Percentiles rank a stretch among this genome's conserved stretches.
Conservation (phyloP, 2,329 filamentous ascomycete genomes). For the Xylogone sp. region DNA sequence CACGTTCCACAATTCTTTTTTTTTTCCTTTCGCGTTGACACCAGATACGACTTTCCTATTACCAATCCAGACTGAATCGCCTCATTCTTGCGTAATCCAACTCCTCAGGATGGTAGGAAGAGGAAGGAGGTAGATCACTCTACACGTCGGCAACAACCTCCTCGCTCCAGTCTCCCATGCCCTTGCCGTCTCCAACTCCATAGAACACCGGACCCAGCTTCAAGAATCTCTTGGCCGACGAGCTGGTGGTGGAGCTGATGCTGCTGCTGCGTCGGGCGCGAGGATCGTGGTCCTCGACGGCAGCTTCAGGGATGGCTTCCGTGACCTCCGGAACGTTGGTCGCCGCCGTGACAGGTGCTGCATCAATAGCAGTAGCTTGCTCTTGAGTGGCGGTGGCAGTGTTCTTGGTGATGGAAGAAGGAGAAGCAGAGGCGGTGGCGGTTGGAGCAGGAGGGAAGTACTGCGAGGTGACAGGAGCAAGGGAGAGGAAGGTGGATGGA, state of each 20-base stretch:
- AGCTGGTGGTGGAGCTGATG: conserved; percentile 10
- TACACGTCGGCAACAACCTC: conserved; percentile 13
- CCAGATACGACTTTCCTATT: too few relatives aligned
- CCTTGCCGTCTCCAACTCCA: conserved; percentile 11
- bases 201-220: conserved; percentile 24
- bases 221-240: conserved; percentile 17
- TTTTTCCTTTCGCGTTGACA: too few relatives aligned
- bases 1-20: too few relatives aligned
- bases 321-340: conserved; percentile 1
- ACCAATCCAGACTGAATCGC: too few relatives aligned
- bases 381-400: not conserved
- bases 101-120: too few relatives aligned
- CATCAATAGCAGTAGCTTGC: not conserved
- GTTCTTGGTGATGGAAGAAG: not conserved
- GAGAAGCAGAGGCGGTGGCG: not conserved
- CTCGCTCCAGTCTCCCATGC: conserved; percentile 25
- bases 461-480: conserved; percentile 21
- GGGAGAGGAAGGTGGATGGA: conserved; percentile 19
- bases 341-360: conserved; percentile 2
- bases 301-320: conserved; percentile 3
- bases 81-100: too few relatives aligned
- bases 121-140: too few relatives aligned
- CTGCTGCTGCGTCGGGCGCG: conserved; percentile 15
- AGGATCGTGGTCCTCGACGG: conserved; percentile 4
- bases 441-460: conserved; percentile 17